Conservation (phyloP, 106 monocot genomes). For the Allium sativum region DNA sequence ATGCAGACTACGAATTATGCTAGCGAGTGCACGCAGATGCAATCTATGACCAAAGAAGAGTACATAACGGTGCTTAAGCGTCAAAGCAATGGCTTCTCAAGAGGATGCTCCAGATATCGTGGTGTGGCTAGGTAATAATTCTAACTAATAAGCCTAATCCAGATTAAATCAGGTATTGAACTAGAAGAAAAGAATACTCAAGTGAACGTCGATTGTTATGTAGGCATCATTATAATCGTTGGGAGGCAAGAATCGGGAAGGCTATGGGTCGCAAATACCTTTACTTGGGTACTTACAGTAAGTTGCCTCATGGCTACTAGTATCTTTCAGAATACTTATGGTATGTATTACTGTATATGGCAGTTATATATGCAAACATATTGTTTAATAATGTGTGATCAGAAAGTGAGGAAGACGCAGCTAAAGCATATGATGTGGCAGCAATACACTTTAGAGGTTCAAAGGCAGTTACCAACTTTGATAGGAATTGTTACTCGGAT, state of each 20-base stretch:
- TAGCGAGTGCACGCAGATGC: slow-evolving; percentile 8
- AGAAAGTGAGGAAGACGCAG: slow-evolving; percentile 43
- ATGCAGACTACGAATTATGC: too few relatives aligned
- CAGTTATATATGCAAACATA: too few relatives aligned
- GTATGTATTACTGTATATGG: too few relatives aligned
- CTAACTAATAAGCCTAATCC: not conserved
- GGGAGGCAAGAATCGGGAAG: too few relatives aligned
- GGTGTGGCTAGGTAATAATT: slow-evolving; percentile 62
- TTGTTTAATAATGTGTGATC: not conserved
- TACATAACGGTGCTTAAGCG: slow-evolving; percentile 53
- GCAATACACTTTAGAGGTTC: slow-evolving; percentile 29
- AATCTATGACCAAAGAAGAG: slow-evolving; percentile 27
- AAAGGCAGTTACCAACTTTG: slow-evolving; percentile 36
- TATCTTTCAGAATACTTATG: too few relatives aligned
- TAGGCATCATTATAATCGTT: too few relatives aligned
- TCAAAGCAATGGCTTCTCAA: slow-evolving; percentile 77
- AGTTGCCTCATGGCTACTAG: too few relatives aligned
- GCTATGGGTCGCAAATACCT: too few relatives aligned
- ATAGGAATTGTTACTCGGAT: slow-evolving; percentile 4
- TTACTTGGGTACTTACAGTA: too few relatives aligned
- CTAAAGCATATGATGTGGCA: slow-evolving; percentile 30
- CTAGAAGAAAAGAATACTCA: too few relatives aligned
- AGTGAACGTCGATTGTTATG: too few relatives aligned
- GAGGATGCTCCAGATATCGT: slow-evolving; percentile 80
- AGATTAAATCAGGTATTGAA: too few relatives aligned